These are phyloP conservation scores for Linanthus parryae DNA, from an alignment of 148 eudicot species.

Conservation along the genomic window DNA sequence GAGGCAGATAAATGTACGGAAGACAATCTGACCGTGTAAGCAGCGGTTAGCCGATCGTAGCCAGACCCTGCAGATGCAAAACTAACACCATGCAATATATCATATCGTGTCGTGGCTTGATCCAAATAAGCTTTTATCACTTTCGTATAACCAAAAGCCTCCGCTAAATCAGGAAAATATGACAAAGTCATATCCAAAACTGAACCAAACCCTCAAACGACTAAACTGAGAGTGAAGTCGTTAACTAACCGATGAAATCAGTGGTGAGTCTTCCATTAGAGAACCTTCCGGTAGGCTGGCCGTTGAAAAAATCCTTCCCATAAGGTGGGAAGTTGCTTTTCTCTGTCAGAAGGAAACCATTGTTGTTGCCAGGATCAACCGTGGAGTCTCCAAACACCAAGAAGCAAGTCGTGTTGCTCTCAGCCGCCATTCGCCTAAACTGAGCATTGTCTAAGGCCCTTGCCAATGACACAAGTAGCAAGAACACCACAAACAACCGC, in stretches of 20 bases:
- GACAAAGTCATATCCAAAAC: too few species aligned
- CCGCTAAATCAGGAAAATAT: too few species aligned
- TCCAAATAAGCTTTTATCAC: slow-evolving; percentile 32
- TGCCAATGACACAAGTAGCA: too few species aligned
- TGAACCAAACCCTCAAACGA: too few species aligned
- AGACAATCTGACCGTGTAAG: slow-evolving; percentile 22
- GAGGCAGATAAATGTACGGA: too few species aligned
- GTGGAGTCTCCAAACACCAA: slow-evolving; percentile 81
- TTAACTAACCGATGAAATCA: slow-evolving; percentile 37
- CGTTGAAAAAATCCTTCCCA: slow-evolving; percentile 30
- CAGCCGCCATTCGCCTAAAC: slow-evolving; percentile 18
- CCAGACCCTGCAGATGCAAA: slow-evolving; percentile 53
- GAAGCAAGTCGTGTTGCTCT: slow-evolving; percentile 23
- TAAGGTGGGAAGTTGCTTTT: slow-evolving; percentile 44
- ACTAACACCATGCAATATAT: slow-evolving; percentile 34
- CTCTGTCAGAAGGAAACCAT: slow-evolving; percentile 12
- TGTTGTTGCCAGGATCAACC: slow-evolving; percentile 69
- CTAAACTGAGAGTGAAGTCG: too few species aligned
- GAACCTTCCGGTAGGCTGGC: slow-evolving; percentile 43
- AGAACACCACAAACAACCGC: too few species aligned
- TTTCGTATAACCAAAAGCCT: slow-evolving; percentile 29
- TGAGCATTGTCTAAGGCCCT: slow-evolving; percentile 12
- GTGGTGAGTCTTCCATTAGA: slow-evolving; percentile 43
- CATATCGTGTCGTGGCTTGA: slow-evolving; percentile 13
- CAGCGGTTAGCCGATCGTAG: slow-evolving; percentile 39